A percentile compares a stretch with the other conserved stretches of the same genome.
phyloP scores from a whole-genome alignment of 2,329 filamentous ascomycete species.

The Penicillium hesseltinei region DNA sequence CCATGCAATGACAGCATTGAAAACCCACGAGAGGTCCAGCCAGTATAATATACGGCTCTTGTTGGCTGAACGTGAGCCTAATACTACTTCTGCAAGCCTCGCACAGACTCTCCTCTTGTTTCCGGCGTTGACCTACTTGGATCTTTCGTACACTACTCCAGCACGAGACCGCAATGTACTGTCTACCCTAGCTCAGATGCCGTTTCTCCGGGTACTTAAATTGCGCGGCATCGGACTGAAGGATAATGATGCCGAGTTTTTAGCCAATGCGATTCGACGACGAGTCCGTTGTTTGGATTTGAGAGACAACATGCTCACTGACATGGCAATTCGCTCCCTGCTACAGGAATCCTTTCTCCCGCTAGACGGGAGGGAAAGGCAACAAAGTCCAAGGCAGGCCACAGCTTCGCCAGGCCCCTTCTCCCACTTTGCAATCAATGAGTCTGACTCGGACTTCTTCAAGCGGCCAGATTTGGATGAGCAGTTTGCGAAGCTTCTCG shows the following conservation, averaged over 20 bases:
- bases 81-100: conserved; percentile 57
- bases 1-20: conserved; percentile 53
- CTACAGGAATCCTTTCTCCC: conserved; percentile 52
- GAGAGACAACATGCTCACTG: conserved; percentile 57
- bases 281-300: conserved; percentile 58
- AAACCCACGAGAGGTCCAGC: conserved; percentile 23
- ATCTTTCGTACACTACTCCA: conserved; percentile 55
- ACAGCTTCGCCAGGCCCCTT: conserved; percentile 9
- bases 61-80: conserved; percentile 56
- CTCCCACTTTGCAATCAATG: conserved; percentile 9
- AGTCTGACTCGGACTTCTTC: conserved; percentile 22
- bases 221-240: conserved; percentile 53
- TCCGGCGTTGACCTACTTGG: conserved; percentile 56
- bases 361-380: conserved; percentile 3
- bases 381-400: conserved; percentile 3
- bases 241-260: conserved; percentile 53
- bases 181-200: conserved; percentile 46
- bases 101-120: conserved; percentile 54
- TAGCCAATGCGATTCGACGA: conserved; percentile 52
- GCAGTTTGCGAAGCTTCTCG: conserved; percentile 51
- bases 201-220: conserved; percentile 57
- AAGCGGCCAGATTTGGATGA: conserved; percentile 42
- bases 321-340: conserved; percentile 53
- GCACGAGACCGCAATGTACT: conserved; percentile 52
- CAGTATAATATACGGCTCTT: conserved; percentile 54